phyloP scores from a whole-genome alignment of 2,329 filamentous ascomycete species.

The Herpotrichia juniperi region DNA sequence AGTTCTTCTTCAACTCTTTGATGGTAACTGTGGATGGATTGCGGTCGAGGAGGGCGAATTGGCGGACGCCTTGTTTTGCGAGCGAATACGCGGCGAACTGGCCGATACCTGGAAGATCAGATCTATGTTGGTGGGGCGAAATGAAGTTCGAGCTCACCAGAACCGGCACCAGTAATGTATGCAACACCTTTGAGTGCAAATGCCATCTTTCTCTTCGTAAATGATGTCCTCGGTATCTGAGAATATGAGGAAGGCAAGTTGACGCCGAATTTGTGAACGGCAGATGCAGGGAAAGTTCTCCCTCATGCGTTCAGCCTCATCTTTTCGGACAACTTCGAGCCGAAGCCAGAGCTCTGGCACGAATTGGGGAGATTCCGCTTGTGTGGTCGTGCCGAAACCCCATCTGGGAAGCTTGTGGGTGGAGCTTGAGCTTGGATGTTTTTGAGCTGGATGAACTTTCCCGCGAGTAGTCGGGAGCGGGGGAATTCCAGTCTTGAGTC shows the following conservation, averaged over 20 bases:
- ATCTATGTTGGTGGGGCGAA: neutral
- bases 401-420: neutral
- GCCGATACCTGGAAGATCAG: conserved; percentile 54
- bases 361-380: conserved; percentile 5
- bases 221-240: neutral
- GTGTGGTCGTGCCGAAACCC: neutral
- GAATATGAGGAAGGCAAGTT: neutral
- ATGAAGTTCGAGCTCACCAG: conserved; percentile 41
- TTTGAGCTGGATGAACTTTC: conserved; percentile 11
- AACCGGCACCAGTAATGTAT: conserved; percentile 57
- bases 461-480: conserved; percentile 16
- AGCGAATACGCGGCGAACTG: conserved; percentile 55
- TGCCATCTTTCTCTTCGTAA: conserved; percentile 36
- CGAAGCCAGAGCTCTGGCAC: neutral
- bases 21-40: conserved; percentile 44
- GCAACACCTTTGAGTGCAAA: conserved; percentile 53
- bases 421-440: neutral
- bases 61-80: conserved; percentile 55
- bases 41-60: conserved; percentile 56
- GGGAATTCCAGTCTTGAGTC: conserved; percentile 11
- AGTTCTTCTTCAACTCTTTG: conserved; percentile 42
- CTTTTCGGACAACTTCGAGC: conserved; percentile 3
- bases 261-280: neutral
- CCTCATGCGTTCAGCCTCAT: conserved; percentile 2
- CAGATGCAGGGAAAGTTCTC: neutral